These are phyloP conservation scores for Kuraishia floccosa DNA, from an alignment of 805 yeast species.

Conservation along the genomic window DNA sequence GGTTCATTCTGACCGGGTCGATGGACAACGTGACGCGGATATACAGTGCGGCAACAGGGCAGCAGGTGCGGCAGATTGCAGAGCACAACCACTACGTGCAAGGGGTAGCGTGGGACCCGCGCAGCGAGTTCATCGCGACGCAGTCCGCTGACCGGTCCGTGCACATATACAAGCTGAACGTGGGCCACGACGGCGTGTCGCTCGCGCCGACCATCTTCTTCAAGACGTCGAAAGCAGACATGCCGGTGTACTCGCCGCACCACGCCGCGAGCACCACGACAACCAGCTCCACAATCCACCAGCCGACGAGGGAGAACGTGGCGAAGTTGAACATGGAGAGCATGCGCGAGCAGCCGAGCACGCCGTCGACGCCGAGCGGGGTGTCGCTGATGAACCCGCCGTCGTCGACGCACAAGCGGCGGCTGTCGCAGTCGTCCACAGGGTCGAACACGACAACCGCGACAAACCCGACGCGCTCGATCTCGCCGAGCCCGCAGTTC, in stretches of 20 bases:
- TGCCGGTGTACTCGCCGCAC: constrained; percentile 36
- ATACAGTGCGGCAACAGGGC: constrained; percentile 46
- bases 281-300: not conserved
- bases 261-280: not conserved
- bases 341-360: not conserved
- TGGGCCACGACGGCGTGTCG: constrained; percentile 7
- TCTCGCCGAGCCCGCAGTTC: constrained; percentile 15
- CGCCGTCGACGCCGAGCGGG: constrained; percentile 2
- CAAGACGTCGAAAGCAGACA: constrained; percentile 46
- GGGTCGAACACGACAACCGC: constrained; percentile 21
- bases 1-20: constrained; percentile 73
- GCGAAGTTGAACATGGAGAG: not conserved
- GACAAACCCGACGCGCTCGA: constrained; percentile 16
- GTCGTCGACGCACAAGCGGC: constrained; percentile 20
- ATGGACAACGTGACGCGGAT: constrained; percentile 81
- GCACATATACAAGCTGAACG: constrained; percentile 44
- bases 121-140: constrained; percentile 63
- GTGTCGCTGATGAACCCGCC: constrained; percentile 9
- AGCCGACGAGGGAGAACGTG: too few species aligned
- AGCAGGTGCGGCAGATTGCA: constrained; percentile 43
- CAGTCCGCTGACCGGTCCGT: constrained; percentile 87
- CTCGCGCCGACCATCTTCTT: constrained; percentile 29
- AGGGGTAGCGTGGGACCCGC: constrained; percentile 95
- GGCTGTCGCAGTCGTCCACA: constrained; percentile 26
- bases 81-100: constrained; percentile 88